Evolutionary conservation across 2,329 filamentous ascomycete genomes (phyloP).

Genomic region (Bisporella sp.): DNA sequence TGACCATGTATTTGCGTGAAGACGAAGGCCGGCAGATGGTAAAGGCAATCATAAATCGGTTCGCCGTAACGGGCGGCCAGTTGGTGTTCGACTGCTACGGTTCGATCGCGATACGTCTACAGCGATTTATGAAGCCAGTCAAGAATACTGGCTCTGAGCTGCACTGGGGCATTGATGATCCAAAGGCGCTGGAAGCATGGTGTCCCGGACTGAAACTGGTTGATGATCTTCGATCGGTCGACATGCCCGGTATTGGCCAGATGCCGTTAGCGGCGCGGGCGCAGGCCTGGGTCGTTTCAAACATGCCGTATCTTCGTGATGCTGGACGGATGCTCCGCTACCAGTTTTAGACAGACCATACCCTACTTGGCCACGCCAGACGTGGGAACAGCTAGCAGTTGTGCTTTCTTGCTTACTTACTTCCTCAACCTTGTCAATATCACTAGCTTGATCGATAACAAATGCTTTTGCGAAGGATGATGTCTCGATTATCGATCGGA

Average conservation of each 20-base stretch:
- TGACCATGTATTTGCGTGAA: not conserved
- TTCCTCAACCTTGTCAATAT: too few relatives aligned
- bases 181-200: not conserved
- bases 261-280: not conserved
- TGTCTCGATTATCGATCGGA: too few relatives aligned
- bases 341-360: not conserved
- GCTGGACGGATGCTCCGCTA: not conserved
- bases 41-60: not conserved
- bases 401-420: too few relatives aligned
- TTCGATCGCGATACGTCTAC: not conserved
- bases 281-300: not conserved
- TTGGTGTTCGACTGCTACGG: not conserved
- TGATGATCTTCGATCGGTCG: not conserved
- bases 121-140: not conserved
- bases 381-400: too few relatives aligned
- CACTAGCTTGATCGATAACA: too few relatives aligned
- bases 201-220: not conserved
- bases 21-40: not conserved
- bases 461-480: too few relatives aligned
- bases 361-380: too few relatives aligned
- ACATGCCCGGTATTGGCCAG: not conserved
- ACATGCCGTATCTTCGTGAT: not conserved
- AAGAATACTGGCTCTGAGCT: not conserved
- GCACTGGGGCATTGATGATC: not conserved
- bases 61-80: not conserved